Evolutionary conservation across 1,284 basidiomycete genomes (phyloP), one percentile per base, ranked within the genome.

Genomic region (Apiotrichum montevideense): DNA sequence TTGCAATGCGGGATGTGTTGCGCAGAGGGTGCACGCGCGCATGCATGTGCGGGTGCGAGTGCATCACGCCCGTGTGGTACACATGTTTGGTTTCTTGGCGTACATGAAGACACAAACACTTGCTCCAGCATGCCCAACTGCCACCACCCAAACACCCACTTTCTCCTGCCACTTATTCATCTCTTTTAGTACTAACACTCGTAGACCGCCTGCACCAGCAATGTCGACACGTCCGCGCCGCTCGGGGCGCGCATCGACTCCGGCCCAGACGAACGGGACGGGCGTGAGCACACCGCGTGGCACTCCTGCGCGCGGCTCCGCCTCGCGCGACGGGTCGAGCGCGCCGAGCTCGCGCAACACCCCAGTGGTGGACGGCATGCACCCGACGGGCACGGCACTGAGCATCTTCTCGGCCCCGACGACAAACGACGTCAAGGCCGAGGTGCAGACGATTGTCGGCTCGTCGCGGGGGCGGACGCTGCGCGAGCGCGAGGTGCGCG

Each of bases 341-440:
- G 61, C 54, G 11, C 53, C 61, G 34, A 55, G 50, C 41, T 63
- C 61, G 29, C 58, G 58, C 51, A 52, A 52, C 14, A 57, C 56
- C 14, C 55, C 59, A 4, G 53, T 51, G 1, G 47, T 45, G 0
- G 54, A 45, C 48, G 35, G n/a, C 5, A 15, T 11, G 2, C 33
- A 42, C 5, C 58, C 56, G 3, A 10, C 48, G 13, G 59, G 59
- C 34, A 37, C 52, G 32, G 57, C 66, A 9, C 50, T 72, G 9
- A 67, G 64, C 32, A 70, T 72, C 34, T 70, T 72, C 46, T 59
- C 61, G 5, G 65, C 63, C 21, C 63, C 66, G 2, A 57, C 61
- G 6, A 46, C 63, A 3, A 52, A 62, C 42, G 63, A 64, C 41
- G 46, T 59, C 14, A 51, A 55, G 10, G 60, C 52, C 47, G 60